Base-by-base conservation (phyloP, 2,329 filamentous ascomycete genomes). In the Fusarium sp. region DNA sequence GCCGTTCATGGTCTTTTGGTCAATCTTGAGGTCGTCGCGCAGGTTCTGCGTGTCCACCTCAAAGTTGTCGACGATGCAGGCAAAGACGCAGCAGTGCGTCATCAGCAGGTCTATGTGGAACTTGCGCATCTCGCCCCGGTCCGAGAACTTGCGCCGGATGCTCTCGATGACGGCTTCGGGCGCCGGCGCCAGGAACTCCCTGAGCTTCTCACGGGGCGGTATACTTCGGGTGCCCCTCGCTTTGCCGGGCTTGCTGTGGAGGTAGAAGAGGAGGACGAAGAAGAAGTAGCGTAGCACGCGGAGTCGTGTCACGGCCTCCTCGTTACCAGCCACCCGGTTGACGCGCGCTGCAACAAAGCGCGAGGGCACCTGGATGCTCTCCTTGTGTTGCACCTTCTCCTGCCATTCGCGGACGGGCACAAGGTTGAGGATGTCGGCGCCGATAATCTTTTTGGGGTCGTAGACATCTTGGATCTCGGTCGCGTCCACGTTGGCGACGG, bases 391-490 rank as follows among this genome's bases (percentile, higher is more conserved):
- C n/a, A 88, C 86, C 57, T 89, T 88, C 68, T 94, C 90, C 73
- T 93, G 88, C 94, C 94, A 97, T 74, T 94, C 91, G 78, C 90
- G 90, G 67, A 95, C 88, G 13, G 91, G 90, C 9, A 97, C 86
- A 14, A 90, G 84, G 61, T 90, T 89, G 81, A 95, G 88, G 27
- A 93, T 89, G 40, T 93, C 91, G 25, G 85, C 82, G 2, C 93
- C 92, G 63, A 97, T 91, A 40, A 97, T 85, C 9, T 85, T 85
- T 33, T 91, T 87, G 18, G 91, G 86, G 5, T 92, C 86, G 82
- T 97, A 97, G 40, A 95, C 93, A 66, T 95, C 92, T 69, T 92
- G 88, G 25, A 94, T 89, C 50, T 90, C 90, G 29, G 88, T 86
- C 2, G 94, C 93, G 5, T 89, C 85, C 33, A 91, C 84, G 79